Percentiles rank a stretch among this genome's conserved stretches.
phyloP scores from a whole-genome alignment of 73 alveolate genomes.

The Effrenium voratum region DNA sequence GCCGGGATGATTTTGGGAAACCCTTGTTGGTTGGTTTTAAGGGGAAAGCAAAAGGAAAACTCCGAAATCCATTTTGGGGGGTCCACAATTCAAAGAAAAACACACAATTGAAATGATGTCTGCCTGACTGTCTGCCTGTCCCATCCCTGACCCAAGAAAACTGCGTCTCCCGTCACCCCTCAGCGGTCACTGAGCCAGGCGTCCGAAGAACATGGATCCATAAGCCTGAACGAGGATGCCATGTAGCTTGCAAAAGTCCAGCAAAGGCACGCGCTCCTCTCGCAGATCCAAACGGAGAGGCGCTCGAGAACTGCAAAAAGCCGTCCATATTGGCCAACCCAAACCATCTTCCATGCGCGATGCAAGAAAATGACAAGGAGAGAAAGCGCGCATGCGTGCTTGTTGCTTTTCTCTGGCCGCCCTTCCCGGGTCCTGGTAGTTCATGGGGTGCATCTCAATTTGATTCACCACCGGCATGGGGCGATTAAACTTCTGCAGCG shows the following conservation, averaged over 20 bases:
- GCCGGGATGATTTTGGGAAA: no score
- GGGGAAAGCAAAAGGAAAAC: no score
- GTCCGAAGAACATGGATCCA: conserved; percentile 86
- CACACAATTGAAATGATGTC: no score
- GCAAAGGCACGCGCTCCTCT: conserved; percentile 95
- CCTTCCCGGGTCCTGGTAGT: conserved; percentile 94
- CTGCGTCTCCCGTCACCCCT: no score
- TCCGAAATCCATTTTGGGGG: no score
- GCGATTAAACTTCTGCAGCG: conserved; percentile 94
- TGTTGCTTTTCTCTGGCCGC: no score
- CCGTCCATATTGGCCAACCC: not conserved
- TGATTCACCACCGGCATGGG: conserved; percentile 96
- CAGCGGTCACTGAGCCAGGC: no score
- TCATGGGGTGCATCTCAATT: conserved; percentile 97
- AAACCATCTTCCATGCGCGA: not conserved
- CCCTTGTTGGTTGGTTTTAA: no score
- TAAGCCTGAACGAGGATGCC: conserved; percentile 95
- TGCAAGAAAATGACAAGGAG: not conserved
- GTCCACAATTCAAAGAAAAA: no score
- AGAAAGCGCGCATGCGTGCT: no score
- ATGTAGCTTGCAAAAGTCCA: conserved; percentile 95
- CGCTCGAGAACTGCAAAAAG: not conserved
- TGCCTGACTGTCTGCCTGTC: no score
- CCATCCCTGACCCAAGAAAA: conserved; percentile 22
- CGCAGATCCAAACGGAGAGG: no score